A percentile compares a stretch with the other conserved stretches of the same genome.
Evolutionary conservation across 2,329 filamentous ascomycete species (phyloP).

Genomic region (Ascosphaera apis): DNA sequence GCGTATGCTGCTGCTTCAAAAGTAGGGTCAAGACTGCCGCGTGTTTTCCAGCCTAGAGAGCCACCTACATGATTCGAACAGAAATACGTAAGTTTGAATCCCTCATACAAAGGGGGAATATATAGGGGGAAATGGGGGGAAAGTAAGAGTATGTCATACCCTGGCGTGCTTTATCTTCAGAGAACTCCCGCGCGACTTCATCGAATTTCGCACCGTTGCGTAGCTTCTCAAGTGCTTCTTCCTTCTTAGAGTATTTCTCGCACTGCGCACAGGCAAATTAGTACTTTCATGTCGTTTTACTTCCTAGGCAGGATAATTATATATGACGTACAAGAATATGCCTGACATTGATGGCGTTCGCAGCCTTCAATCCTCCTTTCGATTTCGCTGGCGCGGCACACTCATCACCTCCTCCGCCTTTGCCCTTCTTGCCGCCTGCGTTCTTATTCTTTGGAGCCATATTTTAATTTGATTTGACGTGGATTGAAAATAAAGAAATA

Average conservation of each 20-base stretch:
- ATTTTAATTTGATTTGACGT: too few relatives aligned
- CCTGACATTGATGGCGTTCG: slow-evolving; percentile 39
- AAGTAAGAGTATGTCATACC: slow-evolving; percentile 13
- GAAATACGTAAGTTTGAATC: too few relatives aligned
- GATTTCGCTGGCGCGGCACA: slow-evolving; percentile 12
- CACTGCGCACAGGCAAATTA: slow-evolving; percentile 17
- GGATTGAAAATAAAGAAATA: too few relatives aligned
- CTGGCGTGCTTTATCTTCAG: slow-evolving; percentile 41
- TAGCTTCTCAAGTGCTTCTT: slow-evolving; percentile 39
- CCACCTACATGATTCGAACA: slow-evolving; percentile 23
- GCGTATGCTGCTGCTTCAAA: slow-evolving; percentile 42
- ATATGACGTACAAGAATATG: slow-evolving; percentile 32
- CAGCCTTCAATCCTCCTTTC: slow-evolving; percentile 27
- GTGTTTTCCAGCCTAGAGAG: slow-evolving; percentile 38
- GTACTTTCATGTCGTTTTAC: neutral
- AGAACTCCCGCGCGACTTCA: slow-evolving; percentile 40
- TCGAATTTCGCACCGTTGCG: slow-evolving; percentile 38
- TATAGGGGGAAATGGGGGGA: slow-evolving; percentile 3
- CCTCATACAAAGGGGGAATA: neutral
- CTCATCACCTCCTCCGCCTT: slow-evolving; percentile 16
- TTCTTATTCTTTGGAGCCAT: slow-evolving; percentile 23
- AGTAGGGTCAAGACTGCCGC: slow-evolving; percentile 30
- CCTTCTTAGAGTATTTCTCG: slow-evolving; percentile 41
- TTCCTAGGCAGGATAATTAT: neutral
- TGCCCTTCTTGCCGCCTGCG: slow-evolving; percentile 11